Conservation (phyloP, 1,284 basidiomycete species). For the Leccinum pachyderme region DNA sequence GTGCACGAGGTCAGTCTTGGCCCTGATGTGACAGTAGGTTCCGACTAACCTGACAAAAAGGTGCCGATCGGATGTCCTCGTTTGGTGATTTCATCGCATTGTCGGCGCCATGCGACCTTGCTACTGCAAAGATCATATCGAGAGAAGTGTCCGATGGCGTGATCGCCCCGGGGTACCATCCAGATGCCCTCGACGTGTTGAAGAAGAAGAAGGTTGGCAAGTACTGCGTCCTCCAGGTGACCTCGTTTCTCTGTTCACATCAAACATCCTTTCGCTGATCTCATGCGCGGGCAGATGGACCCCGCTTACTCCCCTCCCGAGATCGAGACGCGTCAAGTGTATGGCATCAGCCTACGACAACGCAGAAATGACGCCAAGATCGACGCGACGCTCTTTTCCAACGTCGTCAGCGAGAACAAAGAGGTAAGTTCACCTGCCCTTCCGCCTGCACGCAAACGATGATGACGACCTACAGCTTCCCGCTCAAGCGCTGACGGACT, state of each 20-base stretch:
- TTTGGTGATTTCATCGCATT: conserved; percentile 99
- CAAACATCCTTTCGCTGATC: background rate
- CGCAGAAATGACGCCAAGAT: conserved; percentile 92
- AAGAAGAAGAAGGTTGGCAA: conserved; percentile 98
- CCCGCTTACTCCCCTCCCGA: conserved; percentile 73
- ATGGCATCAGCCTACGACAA: conserved; percentile 91
- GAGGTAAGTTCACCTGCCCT: conserved; percentile 43
- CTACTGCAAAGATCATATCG: conserved; percentile 95
- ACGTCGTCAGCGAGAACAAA: conserved; percentile 88
- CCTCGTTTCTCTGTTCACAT: conserved; percentile 2
- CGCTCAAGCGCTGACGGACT: conserved; percentile 71
- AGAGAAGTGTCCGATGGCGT: conserved; percentile 98
- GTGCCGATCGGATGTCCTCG: conserved; percentile 98
- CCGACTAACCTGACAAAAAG: conserved; percentile 36
- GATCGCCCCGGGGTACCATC: conserved; percentile 91
- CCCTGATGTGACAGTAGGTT: background rate
- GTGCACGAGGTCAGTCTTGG: conserved; percentile 75
- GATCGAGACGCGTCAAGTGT: conserved; percentile 93
- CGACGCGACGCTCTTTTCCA: conserved; percentile 77
- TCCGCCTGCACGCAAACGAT: background rate
- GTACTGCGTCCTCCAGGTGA: conserved; percentile 93
- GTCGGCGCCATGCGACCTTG: conserved; percentile 88
- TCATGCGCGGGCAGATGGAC: conserved; percentile 66
- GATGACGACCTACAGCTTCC: conserved; percentile 56
- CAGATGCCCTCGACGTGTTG: conserved; percentile 88